Evolutionary conservation across 345 rosid species (phyloP).

Genomic region (Pseudoturritis turrita): DNA sequence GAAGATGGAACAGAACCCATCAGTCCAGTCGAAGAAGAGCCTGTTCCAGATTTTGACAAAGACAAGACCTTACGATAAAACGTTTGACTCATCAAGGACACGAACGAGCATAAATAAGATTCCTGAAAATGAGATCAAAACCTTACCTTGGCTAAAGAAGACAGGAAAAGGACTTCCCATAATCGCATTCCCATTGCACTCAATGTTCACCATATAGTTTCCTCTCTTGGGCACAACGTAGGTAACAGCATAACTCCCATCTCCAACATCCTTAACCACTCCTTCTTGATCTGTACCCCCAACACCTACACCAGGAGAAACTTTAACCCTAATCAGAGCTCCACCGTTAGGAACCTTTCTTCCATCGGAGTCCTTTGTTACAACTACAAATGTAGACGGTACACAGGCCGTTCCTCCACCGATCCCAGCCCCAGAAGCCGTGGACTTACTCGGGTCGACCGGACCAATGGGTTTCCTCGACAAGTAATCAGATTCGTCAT

Average conservation of each 20-base stretch:
- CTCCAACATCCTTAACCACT: conserved; percentile 86
- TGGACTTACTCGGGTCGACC: conserved; percentile 78
- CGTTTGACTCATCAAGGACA: not conserved
- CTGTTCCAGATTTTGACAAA: conserved; percentile 24
- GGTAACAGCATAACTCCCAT: conserved; percentile 81
- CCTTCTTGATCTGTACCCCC: conserved; percentile 94
- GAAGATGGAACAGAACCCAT: conserved; percentile 67
- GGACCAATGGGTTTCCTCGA: conserved; percentile 82
- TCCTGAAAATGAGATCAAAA: not conserved
- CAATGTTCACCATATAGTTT: conserved; percentile 88
- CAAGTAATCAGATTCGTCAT: conserved; percentile 65
- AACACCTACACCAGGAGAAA: conserved; percentile 87
- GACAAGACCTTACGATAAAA: conserved; percentile 1
- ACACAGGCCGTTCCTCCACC: conserved; percentile 97
- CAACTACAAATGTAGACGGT: conserved; percentile 71
- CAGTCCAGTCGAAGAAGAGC: conserved; percentile 68
- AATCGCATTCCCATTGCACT: conserved; percentile 80
- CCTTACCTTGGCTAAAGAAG: conserved; percentile 89
- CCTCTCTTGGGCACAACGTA: conserved; percentile 98
- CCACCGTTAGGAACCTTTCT: conserved; percentile 81
- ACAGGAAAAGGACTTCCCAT: conserved; percentile 99
- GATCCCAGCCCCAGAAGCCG: conserved; percentile 85
- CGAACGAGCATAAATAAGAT: not conserved
- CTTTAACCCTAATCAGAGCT: conserved; percentile 65
- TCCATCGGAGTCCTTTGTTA: conserved; percentile 82